Evolutionary conservation across 129 eudicot species (phyloP).

Genomic region (Pittosporum tobira): DNA sequence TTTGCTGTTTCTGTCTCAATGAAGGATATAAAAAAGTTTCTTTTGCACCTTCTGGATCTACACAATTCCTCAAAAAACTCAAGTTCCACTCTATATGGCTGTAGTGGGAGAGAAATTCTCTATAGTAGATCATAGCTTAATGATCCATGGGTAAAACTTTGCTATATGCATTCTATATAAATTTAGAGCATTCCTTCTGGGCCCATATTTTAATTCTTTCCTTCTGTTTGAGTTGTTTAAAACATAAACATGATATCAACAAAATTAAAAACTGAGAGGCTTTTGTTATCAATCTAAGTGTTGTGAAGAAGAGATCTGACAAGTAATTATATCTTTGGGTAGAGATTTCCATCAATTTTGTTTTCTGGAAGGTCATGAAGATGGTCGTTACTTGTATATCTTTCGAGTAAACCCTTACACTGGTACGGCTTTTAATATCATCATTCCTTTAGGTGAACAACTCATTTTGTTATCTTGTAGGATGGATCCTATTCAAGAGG

Average conservation of each 20-base stretch:
- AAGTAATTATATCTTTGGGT: neutral
- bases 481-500: slow-evolving; percentile 99
- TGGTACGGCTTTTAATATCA: neutral
- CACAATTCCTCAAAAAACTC: too few species aligned
- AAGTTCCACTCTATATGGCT: too few species aligned
- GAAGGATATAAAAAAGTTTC: too few species aligned
- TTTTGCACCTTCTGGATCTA: too few species aligned
- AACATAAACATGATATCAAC: neutral
- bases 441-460: neutral
- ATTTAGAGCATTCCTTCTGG: too few species aligned
- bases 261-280: neutral
- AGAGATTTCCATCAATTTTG: neutral
- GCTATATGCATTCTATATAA: too few species aligned
- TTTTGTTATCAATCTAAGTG: too few species aligned
- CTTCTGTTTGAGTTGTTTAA: neutral
- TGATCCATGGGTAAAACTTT: too few species aligned
- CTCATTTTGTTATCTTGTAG: slow-evolving; percentile 30
- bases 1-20: too few species aligned
- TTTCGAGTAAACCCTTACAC: neutral
- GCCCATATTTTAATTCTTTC: neutral
- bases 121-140: too few species aligned
- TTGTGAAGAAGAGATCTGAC: neutral
- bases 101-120: too few species aligned
- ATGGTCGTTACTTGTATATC: neutral
- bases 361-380: neutral